Conservation (phyloP, 1,139 yeast genomes). For the Saccharomyces pastorianus region DNA sequence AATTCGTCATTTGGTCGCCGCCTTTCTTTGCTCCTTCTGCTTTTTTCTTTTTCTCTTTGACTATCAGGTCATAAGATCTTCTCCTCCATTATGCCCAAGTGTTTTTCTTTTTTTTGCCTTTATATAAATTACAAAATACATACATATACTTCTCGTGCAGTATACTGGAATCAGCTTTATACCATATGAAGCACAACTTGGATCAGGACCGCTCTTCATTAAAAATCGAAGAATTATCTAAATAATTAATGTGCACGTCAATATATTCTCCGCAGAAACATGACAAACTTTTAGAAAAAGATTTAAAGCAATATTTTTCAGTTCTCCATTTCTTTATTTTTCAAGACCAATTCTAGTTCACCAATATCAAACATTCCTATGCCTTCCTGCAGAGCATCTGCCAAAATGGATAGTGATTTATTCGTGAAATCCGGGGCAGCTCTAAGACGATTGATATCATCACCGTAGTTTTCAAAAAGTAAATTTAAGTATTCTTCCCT, state of each 20-base stretch:
- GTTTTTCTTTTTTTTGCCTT: background rate
- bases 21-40: background rate
- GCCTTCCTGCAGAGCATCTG: conserved; percentile 59
- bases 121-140: background rate
- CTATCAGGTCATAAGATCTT: background rate
- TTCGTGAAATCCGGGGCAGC: conserved; percentile 56
- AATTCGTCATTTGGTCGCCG: background rate
- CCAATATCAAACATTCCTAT: conserved; percentile 60
- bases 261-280: background rate
- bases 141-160: background rate
- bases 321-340: conserved; percentile 1
- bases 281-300: background rate
- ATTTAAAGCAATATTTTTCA: background rate
- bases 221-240: background rate
- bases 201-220: background rate
- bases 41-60: background rate
- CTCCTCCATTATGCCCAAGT: background rate
- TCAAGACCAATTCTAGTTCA: conserved; percentile 36
- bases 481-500: conserved; percentile 47
- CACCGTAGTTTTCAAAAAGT: conserved; percentile 53
- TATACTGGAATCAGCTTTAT: background rate
- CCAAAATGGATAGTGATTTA: conserved; percentile 52
- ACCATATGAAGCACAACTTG: background rate
- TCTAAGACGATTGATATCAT: conserved; percentile 57
- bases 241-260: background rate